Conservation (phyloP, 352 stramenopile species). For the Phytophthora lateralis region DNA sequence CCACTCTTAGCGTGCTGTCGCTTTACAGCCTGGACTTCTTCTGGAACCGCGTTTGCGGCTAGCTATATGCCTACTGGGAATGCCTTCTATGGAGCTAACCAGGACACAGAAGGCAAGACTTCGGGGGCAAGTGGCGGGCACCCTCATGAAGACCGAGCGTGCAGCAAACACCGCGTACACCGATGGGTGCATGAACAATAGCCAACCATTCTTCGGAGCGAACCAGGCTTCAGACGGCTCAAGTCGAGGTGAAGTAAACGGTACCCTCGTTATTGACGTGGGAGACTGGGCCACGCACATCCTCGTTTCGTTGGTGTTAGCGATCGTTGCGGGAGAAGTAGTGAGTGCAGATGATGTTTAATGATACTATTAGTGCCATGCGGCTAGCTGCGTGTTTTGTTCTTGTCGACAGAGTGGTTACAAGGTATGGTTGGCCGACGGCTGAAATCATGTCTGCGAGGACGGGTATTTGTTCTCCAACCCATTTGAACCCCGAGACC, state of each 20-base stretch:
- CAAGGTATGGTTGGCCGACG: constrained; percentile 16
- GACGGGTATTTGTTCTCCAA: constrained; percentile 47
- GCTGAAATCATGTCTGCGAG: constrained; percentile 30
- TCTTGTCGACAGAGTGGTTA: constrained; percentile 31
- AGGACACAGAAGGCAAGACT: too few species aligned
- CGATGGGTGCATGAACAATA: constrained; percentile 2
- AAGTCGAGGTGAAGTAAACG: constrained; percentile 17
- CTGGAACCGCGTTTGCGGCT: too few species aligned
- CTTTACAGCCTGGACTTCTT: too few species aligned
- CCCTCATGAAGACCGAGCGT: constrained; percentile 20
- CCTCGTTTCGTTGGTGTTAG: constrained; percentile 42
- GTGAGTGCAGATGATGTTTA: constrained; percentile 11
- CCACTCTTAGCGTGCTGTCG: too few species aligned
- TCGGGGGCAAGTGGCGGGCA: too few species aligned
- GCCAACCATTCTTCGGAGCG: constrained; percentile 27
- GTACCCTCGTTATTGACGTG: constrained; percentile 38
- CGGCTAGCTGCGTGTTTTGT: neutral
- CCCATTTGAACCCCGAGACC: constrained; percentile 60
- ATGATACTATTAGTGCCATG: neutral
- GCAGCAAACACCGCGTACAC: constrained; percentile 3
- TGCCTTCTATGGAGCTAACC: too few species aligned
- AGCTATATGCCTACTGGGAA: too few species aligned
- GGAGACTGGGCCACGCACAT: constrained; percentile 51
- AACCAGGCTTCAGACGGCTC: constrained; percentile 17
- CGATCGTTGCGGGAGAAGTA: constrained; percentile 56